A percentile compares a stretch with the other conserved stretches of the same genome.
These are phyloP conservation scores for Sclerotinia glacialis DNA, from an alignment of 2,329 filamentous ascomycete species.

Conservation along the genomic window DNA sequence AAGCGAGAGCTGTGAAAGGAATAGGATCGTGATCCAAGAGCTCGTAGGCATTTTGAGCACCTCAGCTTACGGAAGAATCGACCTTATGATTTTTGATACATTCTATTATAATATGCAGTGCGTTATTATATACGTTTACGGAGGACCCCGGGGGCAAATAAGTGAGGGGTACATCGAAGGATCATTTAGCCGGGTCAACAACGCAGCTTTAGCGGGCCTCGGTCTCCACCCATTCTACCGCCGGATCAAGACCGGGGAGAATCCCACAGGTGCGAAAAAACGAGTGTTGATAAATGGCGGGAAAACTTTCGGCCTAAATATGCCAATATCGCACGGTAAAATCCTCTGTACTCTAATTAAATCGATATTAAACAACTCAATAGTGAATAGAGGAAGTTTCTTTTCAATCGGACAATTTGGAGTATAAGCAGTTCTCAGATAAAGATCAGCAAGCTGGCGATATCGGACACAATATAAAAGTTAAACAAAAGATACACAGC, in stretches of 20 bases:
- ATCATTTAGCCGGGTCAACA: constrained; percentile 5
- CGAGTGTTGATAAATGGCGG: not conserved
- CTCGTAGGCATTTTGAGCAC: not conserved
- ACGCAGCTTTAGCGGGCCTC: not conserved
- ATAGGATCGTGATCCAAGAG: not conserved
- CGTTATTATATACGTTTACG: not conserved
- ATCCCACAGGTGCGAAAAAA: not conserved
- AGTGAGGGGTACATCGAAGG: constrained; percentile 3
- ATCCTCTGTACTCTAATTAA: not conserved
- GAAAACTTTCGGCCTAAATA: not conserved
- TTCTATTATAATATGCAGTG: no score
- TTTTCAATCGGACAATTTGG: not conserved
- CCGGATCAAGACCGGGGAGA: not conserved
- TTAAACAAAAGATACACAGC: not conserved
- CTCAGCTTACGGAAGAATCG: not conserved
- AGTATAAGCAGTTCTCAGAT: not conserved
- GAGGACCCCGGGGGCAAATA: not conserved
- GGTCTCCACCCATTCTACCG: not conserved
- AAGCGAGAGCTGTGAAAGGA: not conserved
- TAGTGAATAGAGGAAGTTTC: not conserved
- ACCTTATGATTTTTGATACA: not conserved
- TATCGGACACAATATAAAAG: no score
- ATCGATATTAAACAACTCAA: not conserved
- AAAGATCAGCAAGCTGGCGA: no score
- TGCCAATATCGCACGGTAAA: not conserved